A percentile compares a stretch with the other conserved stretches of the same genome.
phyloP scores from a whole-genome alignment of 306 rosid species.

The Corylus americana region DNA sequence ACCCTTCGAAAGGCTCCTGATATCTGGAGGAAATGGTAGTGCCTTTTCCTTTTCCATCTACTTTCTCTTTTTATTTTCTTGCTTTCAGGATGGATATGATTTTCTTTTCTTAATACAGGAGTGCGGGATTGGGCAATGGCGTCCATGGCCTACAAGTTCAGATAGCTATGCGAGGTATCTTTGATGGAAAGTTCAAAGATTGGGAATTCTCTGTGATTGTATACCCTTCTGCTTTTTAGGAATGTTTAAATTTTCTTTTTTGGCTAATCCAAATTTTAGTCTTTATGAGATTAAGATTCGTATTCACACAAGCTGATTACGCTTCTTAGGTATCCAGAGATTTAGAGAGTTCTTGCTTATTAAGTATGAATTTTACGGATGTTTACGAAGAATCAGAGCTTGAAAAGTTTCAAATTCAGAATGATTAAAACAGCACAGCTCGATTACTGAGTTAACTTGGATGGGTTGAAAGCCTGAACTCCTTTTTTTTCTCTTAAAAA shows the following conservation, averaged over 20 bases:
- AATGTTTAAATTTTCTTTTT: constrained; percentile 12
- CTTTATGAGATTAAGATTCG: not conserved
- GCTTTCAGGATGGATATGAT: constrained; percentile 14
- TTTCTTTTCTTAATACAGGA: constrained; percentile 54
- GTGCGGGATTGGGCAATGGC: constrained; percentile 84
- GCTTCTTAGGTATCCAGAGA: not conserved
- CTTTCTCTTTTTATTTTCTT: constrained; percentile 1
- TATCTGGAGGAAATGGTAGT: constrained; percentile 97
- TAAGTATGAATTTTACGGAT: not conserved
- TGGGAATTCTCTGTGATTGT: not conserved
- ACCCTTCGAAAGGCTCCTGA: constrained; percentile 99
- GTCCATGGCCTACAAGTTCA: constrained; percentile 80
- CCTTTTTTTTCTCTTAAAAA: too few relatives aligned
- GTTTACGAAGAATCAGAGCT: too few relatives aligned
- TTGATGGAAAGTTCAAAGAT: not conserved
- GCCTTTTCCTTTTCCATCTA: constrained; percentile 27
- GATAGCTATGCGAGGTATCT: constrained; percentile 83
- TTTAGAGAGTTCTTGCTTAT: not conserved
- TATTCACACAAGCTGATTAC: not conserved
- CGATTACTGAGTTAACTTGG: not conserved
- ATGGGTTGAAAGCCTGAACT: not conserved
- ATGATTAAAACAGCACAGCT: too few relatives aligned
- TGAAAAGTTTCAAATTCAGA: too few relatives aligned
- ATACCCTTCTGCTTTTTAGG: constrained; percentile 1
- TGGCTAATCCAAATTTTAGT: not conserved